These are phyloP conservation scores for Colletotrichum gigasporum DNA, from an alignment of 2,329 filamentous ascomycete species.

Conservation along the genomic window DNA sequence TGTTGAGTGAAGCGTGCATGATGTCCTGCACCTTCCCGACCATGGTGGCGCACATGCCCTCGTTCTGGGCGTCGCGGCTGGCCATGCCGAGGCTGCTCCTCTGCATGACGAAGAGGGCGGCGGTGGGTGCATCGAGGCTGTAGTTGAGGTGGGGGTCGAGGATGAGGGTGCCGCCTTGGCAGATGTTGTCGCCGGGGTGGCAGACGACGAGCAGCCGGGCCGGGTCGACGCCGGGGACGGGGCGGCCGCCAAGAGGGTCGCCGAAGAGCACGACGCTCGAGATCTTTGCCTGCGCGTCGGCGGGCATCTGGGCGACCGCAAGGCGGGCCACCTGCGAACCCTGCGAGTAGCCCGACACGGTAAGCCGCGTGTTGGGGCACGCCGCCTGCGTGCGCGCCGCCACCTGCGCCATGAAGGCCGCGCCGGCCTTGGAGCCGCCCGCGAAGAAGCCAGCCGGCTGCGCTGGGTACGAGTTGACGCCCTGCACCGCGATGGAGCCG, in stretches of 20 bases:
- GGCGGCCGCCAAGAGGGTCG: slow-evolving; percentile 35
- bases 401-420: slow-evolving; percentile 43
- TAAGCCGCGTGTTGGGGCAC: slow-evolving; percentile 37
- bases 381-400: slow-evolving; percentile 40
- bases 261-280: slow-evolving; percentile 44
- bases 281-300: slow-evolving; percentile 31
- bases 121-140: slow-evolving; percentile 31
- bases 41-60: slow-evolving; percentile 35
- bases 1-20: neutral
- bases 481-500: slow-evolving; percentile 36
- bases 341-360: slow-evolving; percentile 41
- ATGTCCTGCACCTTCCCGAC: slow-evolving; percentile 31
- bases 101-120: slow-evolving; percentile 35
- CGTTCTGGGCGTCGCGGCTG: slow-evolving; percentile 35
- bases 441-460: slow-evolving; percentile 9
- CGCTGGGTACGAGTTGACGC: slow-evolving; percentile 37
- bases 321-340: slow-evolving; percentile 40
- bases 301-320: slow-evolving; percentile 36
- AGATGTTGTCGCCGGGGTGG: slow-evolving; percentile 41
- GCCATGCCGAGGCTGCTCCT: slow-evolving; percentile 37
- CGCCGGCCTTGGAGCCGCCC: slow-evolving; percentile 20
- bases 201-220: slow-evolving; percentile 36
- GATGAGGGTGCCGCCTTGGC: slow-evolving; percentile 32
- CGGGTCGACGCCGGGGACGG: slow-evolving; percentile 35
- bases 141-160: slow-evolving; percentile 30